Base-by-base conservation (phyloP, 140 eudicot genomes). In the Flaveria floridana region DNA sequence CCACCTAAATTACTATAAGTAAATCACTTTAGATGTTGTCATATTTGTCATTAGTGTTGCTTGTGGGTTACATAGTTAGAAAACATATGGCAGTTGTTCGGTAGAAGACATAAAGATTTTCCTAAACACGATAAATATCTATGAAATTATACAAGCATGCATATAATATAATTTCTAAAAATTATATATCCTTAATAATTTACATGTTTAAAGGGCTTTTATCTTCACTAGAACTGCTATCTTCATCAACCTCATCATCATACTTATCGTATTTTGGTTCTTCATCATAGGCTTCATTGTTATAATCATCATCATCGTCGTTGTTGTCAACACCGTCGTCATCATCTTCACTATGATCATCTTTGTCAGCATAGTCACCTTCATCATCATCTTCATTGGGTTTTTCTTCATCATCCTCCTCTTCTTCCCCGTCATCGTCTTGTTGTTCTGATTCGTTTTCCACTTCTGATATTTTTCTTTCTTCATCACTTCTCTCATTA, bases 181-280 rank as follows among this genome's bases (percentile, higher is more conserved):
- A 14, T 21, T 15, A 7, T 21, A 0, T 13, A 19, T 1, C 16
- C 18, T 12, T 25, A 15, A 23, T 4, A 7, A 34, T 70, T 48
- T 59, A 61, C 56, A 6, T 3, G 1, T 70, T 15, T 1, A 14
- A 15, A 18, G 77, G 56, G 62, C 48, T 70, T 34, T 61, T 55
- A 47, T 78, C 77, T 61, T 71, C 71, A 61, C 66, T 50, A 16
- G 82, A 78, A 70, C 82, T 61, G 6, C 76, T 78, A 61, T 48
- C 68, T 0, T 77, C 62, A 0, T 65, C 80, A 6, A 66, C 67
- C 2, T 77, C 75, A 12, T 77, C 76, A 70, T 78, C 65, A 9
- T 61, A 48, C 21, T 70, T 58, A 6, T 78, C 77, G 11, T 6
- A 61, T 61, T 34, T 78, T 15, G 77, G 77, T 71, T 78, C 82